Evolutionary conservation across 2,329 filamentous ascomycete genomes (phyloP).

Genomic region (Epicoccum sorghinum): DNA sequence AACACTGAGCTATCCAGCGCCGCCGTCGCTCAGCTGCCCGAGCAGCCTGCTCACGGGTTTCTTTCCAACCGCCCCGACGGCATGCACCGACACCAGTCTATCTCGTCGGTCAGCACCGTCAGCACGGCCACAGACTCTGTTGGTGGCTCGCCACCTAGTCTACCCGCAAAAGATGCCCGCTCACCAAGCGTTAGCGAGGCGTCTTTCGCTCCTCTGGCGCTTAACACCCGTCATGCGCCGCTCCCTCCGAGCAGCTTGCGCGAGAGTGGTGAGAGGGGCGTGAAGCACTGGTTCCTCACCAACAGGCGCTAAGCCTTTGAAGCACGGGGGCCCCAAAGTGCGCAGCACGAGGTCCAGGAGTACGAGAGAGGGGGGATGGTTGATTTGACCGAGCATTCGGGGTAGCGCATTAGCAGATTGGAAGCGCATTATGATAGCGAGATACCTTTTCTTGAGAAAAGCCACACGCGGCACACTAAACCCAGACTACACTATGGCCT

Average conservation of each 20-base stretch:
- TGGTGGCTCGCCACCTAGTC: conserved; percentile 36
- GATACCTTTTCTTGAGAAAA: conserved; percentile 27
- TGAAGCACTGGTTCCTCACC: conserved; percentile 37
- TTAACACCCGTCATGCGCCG: conserved; percentile 41
- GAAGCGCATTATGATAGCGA: conserved; percentile 24
- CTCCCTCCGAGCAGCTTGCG: conserved; percentile 29
- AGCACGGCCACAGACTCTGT: conserved; percentile 23
- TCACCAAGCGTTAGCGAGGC: conserved; percentile 35
- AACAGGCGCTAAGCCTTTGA: conserved; percentile 33
- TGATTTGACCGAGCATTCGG: no score
- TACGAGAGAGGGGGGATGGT: no score
- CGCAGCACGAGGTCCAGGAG: neutral
- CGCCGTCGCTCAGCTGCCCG: conserved; percentile 24
- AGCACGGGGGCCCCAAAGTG: neutral
- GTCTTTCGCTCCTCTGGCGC: conserved; percentile 41
- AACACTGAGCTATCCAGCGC: conserved; percentile 15
- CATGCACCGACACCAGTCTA: conserved; percentile 33
- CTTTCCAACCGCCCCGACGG: conserved; percentile 42
- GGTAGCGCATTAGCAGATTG: neutral
- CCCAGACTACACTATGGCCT: conserved; percentile 9
- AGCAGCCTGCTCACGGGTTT: conserved; percentile 41
- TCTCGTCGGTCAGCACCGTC: conserved; percentile 33
- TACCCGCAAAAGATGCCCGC: conserved; percentile 31
- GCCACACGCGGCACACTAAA: conserved; percentile 15
- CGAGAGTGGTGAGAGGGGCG: conserved; percentile 29